Percentiles rank a stretch among this genome's conserved stretches.
Conservation (phyloP, 768 basidiomycete species). For the Auricularia heimuer region DNA sequence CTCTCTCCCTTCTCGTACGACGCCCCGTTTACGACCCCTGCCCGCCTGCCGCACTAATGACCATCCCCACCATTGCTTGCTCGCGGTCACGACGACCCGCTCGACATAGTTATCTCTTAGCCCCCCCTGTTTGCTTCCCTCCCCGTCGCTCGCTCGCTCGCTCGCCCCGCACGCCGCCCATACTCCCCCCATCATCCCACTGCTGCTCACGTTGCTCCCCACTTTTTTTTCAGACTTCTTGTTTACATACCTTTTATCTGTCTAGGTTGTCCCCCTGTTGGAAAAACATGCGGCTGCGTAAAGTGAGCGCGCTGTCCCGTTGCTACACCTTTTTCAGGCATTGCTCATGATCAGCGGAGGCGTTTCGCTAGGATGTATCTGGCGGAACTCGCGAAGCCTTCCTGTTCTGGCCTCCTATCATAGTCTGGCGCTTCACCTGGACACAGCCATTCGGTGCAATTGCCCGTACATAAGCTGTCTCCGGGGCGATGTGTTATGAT, state of each 20-base stretch:
- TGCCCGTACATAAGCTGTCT: no score
- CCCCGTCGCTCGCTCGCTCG: background rate
- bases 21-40: background rate
- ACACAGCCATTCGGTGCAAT: no score
- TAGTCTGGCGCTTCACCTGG: no score
- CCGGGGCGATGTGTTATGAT: no score
- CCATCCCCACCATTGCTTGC: conserved; percentile 23
- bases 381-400: no score
- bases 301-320: no score
- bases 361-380: no score
- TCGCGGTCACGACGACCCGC: background rate
- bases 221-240: background rate
- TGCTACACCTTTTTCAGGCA: no score
- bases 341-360: no score
- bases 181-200: background rate
- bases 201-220: background rate
- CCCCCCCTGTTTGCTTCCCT: background rate
- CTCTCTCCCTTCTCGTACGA: background rate
- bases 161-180: background rate
- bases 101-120: background rate
- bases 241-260: background rate
- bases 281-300: background rate
- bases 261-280: background rate
- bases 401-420: no score
- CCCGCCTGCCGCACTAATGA: background rate